Percentiles rank a stretch among this genome's conserved stretches.
Conservation (phyloP, 2,329 filamentous ascomycete species). For the Mariannaea sp. region DNA sequence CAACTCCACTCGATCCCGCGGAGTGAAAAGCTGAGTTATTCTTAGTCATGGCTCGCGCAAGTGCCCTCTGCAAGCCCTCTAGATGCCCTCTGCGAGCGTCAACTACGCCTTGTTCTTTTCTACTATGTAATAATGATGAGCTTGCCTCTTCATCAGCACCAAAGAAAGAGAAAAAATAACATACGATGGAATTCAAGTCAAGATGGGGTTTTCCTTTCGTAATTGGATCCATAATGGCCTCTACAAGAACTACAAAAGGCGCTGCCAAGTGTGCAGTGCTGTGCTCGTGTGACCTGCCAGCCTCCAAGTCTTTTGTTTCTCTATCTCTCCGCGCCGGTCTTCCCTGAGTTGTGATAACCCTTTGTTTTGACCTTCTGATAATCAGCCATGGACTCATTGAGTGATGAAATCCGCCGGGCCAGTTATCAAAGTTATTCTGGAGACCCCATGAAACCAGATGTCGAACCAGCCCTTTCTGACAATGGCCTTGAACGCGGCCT, state of each 20-base stretch:
- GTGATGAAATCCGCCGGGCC: constrained; percentile 1
- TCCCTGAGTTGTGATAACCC: background rate
- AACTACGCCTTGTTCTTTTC: constrained; percentile 11
- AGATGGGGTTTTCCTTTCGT: background rate
- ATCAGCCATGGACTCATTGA: background rate
- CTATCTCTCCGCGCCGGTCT: no score
- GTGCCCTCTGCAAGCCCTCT: no score
- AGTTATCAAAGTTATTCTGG: background rate
- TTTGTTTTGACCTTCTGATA: background rate
- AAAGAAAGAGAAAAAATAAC: background rate
- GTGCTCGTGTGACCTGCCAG: no score
- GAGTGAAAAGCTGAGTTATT: constrained; percentile 5
- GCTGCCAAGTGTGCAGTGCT: no score
- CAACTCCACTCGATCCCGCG: constrained; percentile 3
- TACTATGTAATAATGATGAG: no score
- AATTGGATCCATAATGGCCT: background rate
- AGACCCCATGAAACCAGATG: constrained; percentile 34
- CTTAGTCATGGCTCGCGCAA: constrained; percentile 1
- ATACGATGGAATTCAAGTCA: background rate
- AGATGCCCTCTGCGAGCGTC: no score
- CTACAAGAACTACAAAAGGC: background rate
- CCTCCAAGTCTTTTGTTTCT: background rate
- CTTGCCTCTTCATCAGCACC: background rate
- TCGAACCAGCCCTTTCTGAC: constrained; percentile 41
- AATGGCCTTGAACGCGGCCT: constrained; percentile 46